Base-by-base conservation (phyloP, 768 basidiomycete species). In the Podaxis mareebaensis region DNA sequence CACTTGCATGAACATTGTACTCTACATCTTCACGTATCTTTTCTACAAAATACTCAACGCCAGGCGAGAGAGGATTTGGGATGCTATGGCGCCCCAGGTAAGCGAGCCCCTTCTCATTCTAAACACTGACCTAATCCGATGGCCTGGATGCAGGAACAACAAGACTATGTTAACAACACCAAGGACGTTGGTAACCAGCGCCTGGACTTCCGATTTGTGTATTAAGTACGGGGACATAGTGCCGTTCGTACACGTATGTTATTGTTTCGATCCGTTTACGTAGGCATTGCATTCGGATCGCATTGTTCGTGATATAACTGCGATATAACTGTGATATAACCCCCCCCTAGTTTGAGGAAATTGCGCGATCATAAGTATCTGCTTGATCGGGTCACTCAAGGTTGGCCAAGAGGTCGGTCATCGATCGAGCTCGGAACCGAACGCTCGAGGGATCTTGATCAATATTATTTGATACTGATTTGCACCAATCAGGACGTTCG, bases 151-250 rank as follows among this genome's bases (percentile, higher is more conserved):
- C 67, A 87, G 85, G 80, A 87, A 69, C 83, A 81, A 67, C 75
- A 78, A 49, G 73, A 85, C 20, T 90, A 91, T 71, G 69, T 88
- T 0, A 78, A 81, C 58, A 87, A 79, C 15, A 86, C 89, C n/a
- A 81, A 77, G 36, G 87, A 90, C 60, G 74, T 79, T 65, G 87
- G 88, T 26, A 89, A 87, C 66, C 71, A 80, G 64, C 74, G 85
- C 39, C 70, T 89, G 63, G 85, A 89, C 67, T 89, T 88, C 75
- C 77, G 85, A 13, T 89, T 89, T 64, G 82, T 80, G 4, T 85
- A 88, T 69, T 87, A 70, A 74, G 7, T 10, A 33, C 33, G 33
- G 17, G 15, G 44, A 10, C 15, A 46, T 17, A 13, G 6, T n/a
- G n/a, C 7, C 7, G 1, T 46, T 33, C 33, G 33, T 33, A 33